Evolutionary conservation across 2,329 filamentous ascomycete species (phyloP), one percentile per base, ranked within the genome.

Genomic region (Acephala macrosclerotiorum): DNA sequence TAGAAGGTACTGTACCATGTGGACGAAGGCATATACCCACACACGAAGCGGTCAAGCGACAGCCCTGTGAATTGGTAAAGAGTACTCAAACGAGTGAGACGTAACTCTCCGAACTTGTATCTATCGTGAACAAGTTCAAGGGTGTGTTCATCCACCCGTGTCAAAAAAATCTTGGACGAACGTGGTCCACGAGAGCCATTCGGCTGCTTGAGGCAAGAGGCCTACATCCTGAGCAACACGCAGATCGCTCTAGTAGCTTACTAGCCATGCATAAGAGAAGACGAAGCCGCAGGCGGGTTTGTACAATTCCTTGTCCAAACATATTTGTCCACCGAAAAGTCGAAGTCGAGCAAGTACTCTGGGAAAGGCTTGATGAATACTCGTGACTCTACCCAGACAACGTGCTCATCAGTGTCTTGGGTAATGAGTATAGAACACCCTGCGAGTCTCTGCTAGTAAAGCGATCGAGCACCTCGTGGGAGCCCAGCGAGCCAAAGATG

Each of bases 1-100:
- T 84, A 79, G 64, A 83, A 81, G 25, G 73, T 71, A 1, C 72
- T 68, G 69, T 83, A 85, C 58, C 73, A 60, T 18, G 73, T 33
- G 11, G 58, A 65, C 16, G 20, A 26, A 8, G 55, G 38, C 20
- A 56, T 58, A 35, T n/a, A 72, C 2, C 68, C 71, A 8, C 3
- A 58, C 59, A 25, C 69, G 33, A n/a, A 67, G 11, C 7, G 5
- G 16, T 12, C 25, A 29, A n/a, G n/a, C 16, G 5, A 16, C 5
- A 29, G 36, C 8, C 6, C 20, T 33, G 58, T 36, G 11, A 70
- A 16, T 9, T 66, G 56, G 56, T 66, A 71, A 11, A 72, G 67
- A 11, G 22, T 53, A 45, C 79, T 79, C 8, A 80, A 58, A 18
- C 77, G 67, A 2, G 63, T 61, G 1, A 79, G 67, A 1, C 78